Evolutionary conservation across 768 basidiomycete species (phyloP).

Genomic region (Mycena metata): DNA sequence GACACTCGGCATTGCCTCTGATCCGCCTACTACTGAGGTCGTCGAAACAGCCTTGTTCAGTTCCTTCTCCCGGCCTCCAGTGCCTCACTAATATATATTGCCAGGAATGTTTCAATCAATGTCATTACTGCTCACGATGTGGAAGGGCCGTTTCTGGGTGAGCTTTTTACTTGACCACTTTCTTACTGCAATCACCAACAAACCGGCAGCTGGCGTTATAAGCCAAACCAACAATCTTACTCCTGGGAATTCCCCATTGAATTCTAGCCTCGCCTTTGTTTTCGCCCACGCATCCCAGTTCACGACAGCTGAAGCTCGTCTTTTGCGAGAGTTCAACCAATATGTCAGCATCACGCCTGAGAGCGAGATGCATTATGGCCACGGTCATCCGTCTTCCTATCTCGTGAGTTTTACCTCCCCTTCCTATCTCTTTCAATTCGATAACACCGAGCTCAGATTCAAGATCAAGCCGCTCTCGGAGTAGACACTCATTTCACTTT

Average conservation of each 20-base stretch:
- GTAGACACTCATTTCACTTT: constrained; percentile 31
- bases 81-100: neutral
- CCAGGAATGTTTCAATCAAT: constrained; percentile 24
- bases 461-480: constrained; percentile 23
- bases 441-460: constrained; percentile 1
- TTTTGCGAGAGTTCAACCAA: constrained; percentile 26
- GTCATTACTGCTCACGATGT: constrained; percentile 24
- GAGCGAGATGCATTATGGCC: constrained; percentile 32
- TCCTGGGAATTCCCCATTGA: constrained; percentile 16
- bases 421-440: neutral
- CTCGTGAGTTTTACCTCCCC: neutral
- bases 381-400: constrained; percentile 14
- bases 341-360: constrained; percentile 29
- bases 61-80: neutral
- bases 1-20: constrained; percentile 23
- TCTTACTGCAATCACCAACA: neutral
- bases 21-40: constrained; percentile 23
- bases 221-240: constrained; percentile 5
- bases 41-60: constrained; percentile 23
- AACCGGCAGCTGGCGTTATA: constrained; percentile 13
- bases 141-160: constrained; percentile 18
- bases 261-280: constrained; percentile 25
- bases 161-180: neutral
- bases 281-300: constrained; percentile 23
- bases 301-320: constrained; percentile 19